These are phyloP conservation scores for Sclerotinia borealis DNA, from an alignment of 2,329 filamentous ascomycete genomes.

Conservation along the genomic window DNA sequence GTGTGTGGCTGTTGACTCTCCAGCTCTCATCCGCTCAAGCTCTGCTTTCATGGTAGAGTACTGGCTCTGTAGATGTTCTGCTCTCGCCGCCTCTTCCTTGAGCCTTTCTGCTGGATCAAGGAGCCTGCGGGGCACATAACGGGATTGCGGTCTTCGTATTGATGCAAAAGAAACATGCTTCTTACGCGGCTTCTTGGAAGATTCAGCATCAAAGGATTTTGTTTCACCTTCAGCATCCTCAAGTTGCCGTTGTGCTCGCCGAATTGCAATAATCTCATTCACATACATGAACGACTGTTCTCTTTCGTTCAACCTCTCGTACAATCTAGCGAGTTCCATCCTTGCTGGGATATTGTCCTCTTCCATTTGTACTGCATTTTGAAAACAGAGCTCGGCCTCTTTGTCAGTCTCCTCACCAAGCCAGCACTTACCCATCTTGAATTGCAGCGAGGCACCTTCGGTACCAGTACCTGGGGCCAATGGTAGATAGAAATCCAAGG, in stretches of 20 bases:
- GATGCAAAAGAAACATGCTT: neutral
- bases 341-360: constrained; percentile 68
- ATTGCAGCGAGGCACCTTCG: constrained; percentile 39
- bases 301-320: constrained; percentile 66
- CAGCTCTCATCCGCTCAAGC: constrained; percentile 31
- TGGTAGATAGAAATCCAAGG: constrained; percentile 51
- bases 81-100: constrained; percentile 31
- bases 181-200: constrained; percentile 10
- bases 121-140: constrained; percentile 10
- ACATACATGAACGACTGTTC: constrained; percentile 73
- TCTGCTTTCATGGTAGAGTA: constrained; percentile 40
- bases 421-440: constrained; percentile 57
- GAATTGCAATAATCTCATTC: constrained; percentile 60
- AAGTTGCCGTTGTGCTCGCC: constrained; percentile 38
- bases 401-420: constrained; percentile 55
- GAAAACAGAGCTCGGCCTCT: constrained; percentile 72
- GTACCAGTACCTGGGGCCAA: constrained; percentile 44
- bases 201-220: neutral
- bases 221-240: constrained; percentile 34
- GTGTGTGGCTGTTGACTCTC: constrained; percentile 20
- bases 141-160: neutral
- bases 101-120: constrained; percentile 33
- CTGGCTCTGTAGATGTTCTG: constrained; percentile 32
- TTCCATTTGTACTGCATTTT: constrained; percentile 67
- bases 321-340: constrained; percentile 75